These are phyloP conservation scores for Aristolochia contorta DNA, from an alignment of 164 flowering plant genomes.

Conservation along the genomic window DNA sequence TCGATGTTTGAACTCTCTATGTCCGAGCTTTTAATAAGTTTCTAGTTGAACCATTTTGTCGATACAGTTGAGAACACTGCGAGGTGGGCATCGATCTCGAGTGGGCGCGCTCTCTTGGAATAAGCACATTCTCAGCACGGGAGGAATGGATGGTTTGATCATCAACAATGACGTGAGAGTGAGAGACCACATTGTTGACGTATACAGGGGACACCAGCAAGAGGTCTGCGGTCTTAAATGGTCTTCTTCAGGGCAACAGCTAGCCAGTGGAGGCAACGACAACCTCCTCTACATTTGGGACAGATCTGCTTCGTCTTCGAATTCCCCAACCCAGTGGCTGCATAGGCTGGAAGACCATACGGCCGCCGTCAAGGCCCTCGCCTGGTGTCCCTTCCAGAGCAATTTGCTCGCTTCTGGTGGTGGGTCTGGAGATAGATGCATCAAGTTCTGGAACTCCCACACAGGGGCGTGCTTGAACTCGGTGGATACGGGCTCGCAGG, in stretches of 20 bases:
- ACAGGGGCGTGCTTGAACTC: conserved; percentile 61
- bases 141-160: conserved; percentile 47
- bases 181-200: conserved; percentile 38
- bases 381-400: conserved; percentile 67
- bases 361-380: conserved; percentile 60
- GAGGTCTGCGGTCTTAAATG: conserved; percentile 65
- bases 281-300: conserved; percentile 62
- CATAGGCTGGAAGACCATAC: conserved; percentile 59
- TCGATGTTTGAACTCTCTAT: no score
- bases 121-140: conserved; percentile 48
- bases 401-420: conserved; percentile 56
- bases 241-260: conserved; percentile 53
- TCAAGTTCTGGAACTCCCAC: conserved; percentile 62
- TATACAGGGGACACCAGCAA: conserved; percentile 46
- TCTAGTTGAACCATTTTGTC: neutral
- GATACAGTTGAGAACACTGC: conserved; percentile 41
- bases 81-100: conserved; percentile 39
- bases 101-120: conserved; percentile 61
- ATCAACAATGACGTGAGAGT: conserved; percentile 56
- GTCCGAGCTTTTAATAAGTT: no score
- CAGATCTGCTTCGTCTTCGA: conserved; percentile 28
- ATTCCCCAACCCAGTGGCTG: conserved; percentile 39
- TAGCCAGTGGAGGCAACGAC: conserved; percentile 71
- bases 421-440: no score
- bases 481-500: conserved; percentile 59